phyloP scores from a whole-genome alignment of 441 rosid genomes.

The Brassica hybrid region DNA sequence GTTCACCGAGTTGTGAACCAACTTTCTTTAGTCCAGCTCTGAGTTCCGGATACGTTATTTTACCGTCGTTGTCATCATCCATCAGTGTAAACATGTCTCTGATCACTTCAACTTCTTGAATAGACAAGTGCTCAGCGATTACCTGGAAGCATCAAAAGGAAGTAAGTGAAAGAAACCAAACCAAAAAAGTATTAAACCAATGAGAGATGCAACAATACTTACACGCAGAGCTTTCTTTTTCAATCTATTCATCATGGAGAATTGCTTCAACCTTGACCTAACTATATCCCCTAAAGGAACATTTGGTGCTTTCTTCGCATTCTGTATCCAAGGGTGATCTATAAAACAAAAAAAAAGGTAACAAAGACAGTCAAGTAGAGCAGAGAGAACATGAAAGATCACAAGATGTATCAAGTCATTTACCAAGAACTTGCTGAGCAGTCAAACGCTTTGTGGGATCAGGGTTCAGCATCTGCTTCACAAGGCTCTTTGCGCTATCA shows the following conservation, averaged over 20 bases:
- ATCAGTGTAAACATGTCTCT: slow-evolving; percentile 88
- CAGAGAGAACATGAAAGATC: neutral
- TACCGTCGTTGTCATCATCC: slow-evolving; percentile 92
- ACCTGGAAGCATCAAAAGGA: slow-evolving; percentile 58
- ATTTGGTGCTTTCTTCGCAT: slow-evolving; percentile 95
- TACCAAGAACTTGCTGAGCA: slow-evolving; percentile 97
- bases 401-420: slow-evolving; percentile 23
- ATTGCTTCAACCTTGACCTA: slow-evolving; percentile 92
- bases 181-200: neutral
- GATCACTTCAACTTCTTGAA: slow-evolving; percentile 92
- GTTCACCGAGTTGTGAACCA: slow-evolving; percentile 90
- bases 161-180: slow-evolving; percentile 24
- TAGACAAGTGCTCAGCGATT: slow-evolving; percentile 89
- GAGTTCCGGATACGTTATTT: slow-evolving; percentile 79
- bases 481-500: slow-evolving; percentile 86
- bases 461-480: slow-evolving; percentile 84
- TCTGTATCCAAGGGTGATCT: slow-evolving; percentile 96
- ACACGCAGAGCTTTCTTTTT: slow-evolving; percentile 92
- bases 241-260: slow-evolving; percentile 94
- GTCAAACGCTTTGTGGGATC: slow-evolving; percentile 83
- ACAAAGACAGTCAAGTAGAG: neutral
- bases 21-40: slow-evolving; percentile 89
- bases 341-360: neutral
- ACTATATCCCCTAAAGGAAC: slow-evolving; percentile 97
- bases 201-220: slow-evolving; percentile 38